phyloP scores from a whole-genome alignment of 148 eudicot species.

The Chenopodium suecicum region DNA sequence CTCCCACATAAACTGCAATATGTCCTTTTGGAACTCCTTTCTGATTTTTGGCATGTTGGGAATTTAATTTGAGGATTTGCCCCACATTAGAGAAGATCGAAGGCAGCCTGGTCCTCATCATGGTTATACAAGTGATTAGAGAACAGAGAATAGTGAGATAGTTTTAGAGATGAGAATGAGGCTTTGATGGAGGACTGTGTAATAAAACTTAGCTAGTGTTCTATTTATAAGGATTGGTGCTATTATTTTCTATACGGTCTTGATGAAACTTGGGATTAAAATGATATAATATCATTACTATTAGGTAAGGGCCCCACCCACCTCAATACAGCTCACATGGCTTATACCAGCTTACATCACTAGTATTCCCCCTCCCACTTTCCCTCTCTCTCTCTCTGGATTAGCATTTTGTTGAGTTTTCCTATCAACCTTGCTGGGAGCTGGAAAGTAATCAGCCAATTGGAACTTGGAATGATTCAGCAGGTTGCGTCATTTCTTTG shows the following conservation, averaged over 20 bases:
- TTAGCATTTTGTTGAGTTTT: neutral
- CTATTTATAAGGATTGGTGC: conserved; percentile 15
- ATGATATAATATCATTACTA: too few species aligned
- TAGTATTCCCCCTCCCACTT: neutral
- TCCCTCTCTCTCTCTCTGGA: neutral
- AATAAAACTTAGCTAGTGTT: neutral
- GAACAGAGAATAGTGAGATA: neutral
- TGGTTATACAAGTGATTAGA: neutral
- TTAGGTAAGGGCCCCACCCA: conserved; percentile 1
- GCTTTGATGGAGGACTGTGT: conserved; percentile 2
- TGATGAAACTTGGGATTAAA: neutral
- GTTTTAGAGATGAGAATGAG: neutral
- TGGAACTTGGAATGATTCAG: neutral
- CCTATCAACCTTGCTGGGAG: neutral
- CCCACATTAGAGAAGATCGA: conserved; percentile 27
- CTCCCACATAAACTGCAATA: conserved; percentile 52
- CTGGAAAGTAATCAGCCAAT: neutral
- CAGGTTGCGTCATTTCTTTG: neutral
- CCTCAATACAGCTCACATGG: conserved; percentile 16
- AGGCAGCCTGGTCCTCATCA: conserved; percentile 26
- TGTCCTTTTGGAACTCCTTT: conserved; percentile 46
- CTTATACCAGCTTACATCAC: neutral
- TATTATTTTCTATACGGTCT: neutral
- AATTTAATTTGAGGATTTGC: conserved; percentile 18
- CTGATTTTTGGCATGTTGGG: conserved; percentile 11